A percentile compares a stretch with the other conserved stretches of the same genome.
These are phyloP conservation scores for Mesostigma viride DNA, from an alignment of 139 green algal species.

Conservation along the genomic window DNA sequence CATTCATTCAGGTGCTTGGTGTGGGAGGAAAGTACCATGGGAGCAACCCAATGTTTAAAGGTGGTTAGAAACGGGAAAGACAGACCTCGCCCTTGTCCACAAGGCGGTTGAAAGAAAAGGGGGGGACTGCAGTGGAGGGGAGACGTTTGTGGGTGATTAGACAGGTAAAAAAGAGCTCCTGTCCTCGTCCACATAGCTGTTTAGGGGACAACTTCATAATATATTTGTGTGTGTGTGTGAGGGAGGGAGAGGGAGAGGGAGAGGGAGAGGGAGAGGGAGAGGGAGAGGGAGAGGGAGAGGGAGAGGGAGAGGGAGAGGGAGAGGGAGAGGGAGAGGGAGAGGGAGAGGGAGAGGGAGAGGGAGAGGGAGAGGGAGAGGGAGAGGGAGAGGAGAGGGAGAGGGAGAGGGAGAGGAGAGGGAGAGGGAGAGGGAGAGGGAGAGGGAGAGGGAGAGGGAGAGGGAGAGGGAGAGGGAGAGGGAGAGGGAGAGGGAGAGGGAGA, in stretches of 20 bases:
- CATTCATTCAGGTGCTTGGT: no score
- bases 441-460: constrained; percentile 11
- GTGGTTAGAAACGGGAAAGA: no score
- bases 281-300: not conserved
- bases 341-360: not conserved
- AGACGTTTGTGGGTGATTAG: no score
- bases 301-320: constrained; percentile 2
- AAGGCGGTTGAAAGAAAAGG: no score
- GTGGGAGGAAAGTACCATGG: no score
- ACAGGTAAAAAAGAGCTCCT: no score
- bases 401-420: constrained; percentile 2
- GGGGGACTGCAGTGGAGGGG: no score
- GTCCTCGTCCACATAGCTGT: constrained; percentile 2
- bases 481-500: constrained; percentile 13
- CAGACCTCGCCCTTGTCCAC: no score
- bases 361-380: not conserved
- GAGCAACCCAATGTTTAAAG: no score
- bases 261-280: not conserved
- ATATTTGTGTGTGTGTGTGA: not conserved
- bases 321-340: not conserved
- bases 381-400: not conserved
- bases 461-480: not conserved
- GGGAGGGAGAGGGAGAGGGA: no score
- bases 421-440: no score
- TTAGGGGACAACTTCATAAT: not conserved